These are phyloP conservation scores for Pleomassaria siparia DNA, from an alignment of 2,329 filamentous ascomycete species.

Conservation along the genomic window DNA sequence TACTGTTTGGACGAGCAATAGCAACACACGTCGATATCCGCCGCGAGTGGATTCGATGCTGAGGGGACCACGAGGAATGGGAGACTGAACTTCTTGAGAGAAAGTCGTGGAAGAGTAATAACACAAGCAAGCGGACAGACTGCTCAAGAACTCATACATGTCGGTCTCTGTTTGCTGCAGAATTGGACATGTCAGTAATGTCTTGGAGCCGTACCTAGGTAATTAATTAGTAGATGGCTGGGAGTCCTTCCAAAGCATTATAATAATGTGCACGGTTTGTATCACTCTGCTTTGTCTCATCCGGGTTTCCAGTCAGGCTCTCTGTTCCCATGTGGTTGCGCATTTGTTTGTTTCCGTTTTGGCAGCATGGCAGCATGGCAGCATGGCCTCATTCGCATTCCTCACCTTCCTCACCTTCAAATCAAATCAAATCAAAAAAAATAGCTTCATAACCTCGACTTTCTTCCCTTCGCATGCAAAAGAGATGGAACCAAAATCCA, in stretches of 20 bases:
- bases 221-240: not conserved
- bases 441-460: not conserved
- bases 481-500: not conserved
- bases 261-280: not conserved
- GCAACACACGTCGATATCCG: not conserved
- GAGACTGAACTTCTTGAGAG: not conserved
- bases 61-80: not conserved
- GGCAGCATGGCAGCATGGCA: no score
- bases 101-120: not conserved
- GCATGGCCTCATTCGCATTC: conserved; percentile 2
- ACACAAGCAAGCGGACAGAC: not conserved
- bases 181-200: not conserved
- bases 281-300: not conserved
- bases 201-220: no score
- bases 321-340: not conserved
- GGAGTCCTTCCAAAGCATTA: not conserved
- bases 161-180: not conserved
- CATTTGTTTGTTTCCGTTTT: no score
- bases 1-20: not conserved
- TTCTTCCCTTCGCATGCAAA: not conserved
- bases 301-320: not conserved
- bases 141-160: not conserved
- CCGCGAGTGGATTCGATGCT: not conserved
- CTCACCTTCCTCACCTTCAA: no score
- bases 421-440: not conserved